Base-by-base conservation (phyloP, 768 basidiomycete genomes). In the Brasilioporus rufonigricans region DNA sequence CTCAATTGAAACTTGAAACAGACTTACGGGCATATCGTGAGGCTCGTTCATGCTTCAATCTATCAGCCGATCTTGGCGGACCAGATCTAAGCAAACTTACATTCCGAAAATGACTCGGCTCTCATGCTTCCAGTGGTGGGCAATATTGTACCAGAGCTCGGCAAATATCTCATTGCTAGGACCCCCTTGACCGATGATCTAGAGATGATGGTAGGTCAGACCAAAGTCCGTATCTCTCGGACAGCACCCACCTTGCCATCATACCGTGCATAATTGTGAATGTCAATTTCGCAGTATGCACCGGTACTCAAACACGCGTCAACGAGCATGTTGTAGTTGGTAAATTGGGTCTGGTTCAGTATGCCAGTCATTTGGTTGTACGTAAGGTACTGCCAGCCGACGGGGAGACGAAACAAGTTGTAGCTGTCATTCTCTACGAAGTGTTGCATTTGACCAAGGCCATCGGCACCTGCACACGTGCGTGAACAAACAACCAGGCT, bases 121-220 rank as follows among this genome's bases (percentile, higher is more conserved):
- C 53, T 81, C 61, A 24, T 61, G 44, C 38, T 72, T 73, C 60
- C 81, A 85, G 53, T 79, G 73, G 2, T 74, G 56, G 1, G 85
- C 85, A 44, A 87, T 71, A 47, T 71, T 66, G 52, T 65, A 61
- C 85, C 84, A 86, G 19, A 82, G 65, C 4, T 65, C 64, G 10
- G 83, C 83, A 56, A 86, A 81, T 38, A 79, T 62, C 5, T 70
- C 77, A 63, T 86, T 75, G 31, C 74, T 74, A 2, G 85, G 83
- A 26, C 83, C 83, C 35, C 83, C 84, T 68, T 85, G 82, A 2
- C 84, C 84, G 44, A 86, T 78, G 33, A 86, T 80, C 74, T 77
- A 11, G 39, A 23, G 7, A 13, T 19, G n/a, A 40, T 0, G 4
- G 4, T 31, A 19, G 23, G n/a, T 51, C 45, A 57, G n/a, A 16